These are phyloP conservation scores for Solanum megistacrolobum DNA, from an alignment of 257 asterid species.

Conservation along the genomic window DNA sequence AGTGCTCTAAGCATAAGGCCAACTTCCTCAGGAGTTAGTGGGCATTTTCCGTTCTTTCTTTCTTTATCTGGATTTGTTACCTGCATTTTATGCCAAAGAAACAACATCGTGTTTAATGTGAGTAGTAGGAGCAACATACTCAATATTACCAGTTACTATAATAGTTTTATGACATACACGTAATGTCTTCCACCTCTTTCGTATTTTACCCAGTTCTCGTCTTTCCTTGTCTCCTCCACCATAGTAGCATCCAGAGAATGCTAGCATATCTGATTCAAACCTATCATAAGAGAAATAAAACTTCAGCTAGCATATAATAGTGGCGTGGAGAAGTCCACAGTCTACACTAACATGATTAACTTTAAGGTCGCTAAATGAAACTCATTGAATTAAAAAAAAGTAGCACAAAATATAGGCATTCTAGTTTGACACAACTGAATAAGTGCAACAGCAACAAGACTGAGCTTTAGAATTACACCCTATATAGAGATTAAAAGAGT, in stretches of 20 bases:
- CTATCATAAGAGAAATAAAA: conserved; percentile 15
- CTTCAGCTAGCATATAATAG: not conserved
- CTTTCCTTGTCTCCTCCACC: conserved; percentile 61
- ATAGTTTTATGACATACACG: conserved; percentile 30
- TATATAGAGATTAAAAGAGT: not conserved
- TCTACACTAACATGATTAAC: not conserved
- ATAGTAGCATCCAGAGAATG: conserved; percentile 74
- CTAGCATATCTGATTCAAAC: conserved; percentile 78
- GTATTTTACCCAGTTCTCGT: conserved; percentile 33
- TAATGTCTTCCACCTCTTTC: conserved; percentile 63
- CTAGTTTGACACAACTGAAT: not conserved
- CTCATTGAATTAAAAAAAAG: not conserved
- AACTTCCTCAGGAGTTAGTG: conserved; percentile 60
- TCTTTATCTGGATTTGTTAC: conserved; percentile 45
- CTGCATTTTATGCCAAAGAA: conserved; percentile 21
- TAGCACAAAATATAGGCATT: not conserved
- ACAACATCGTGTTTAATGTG: not conserved
- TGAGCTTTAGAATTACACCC: not conserved
- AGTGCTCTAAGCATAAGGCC: conserved; percentile 70
- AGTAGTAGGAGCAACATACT: not conserved
- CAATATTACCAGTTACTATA: not conserved
- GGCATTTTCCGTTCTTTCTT: conserved; percentile 63
- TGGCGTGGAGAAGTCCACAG: not conserved
- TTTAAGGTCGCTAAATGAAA: not conserved
- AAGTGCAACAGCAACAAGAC: not conserved